Conservation (phyloP, 495 filamentous ascomycete species). For the Rostrohypoxylon terebratum region DNA sequence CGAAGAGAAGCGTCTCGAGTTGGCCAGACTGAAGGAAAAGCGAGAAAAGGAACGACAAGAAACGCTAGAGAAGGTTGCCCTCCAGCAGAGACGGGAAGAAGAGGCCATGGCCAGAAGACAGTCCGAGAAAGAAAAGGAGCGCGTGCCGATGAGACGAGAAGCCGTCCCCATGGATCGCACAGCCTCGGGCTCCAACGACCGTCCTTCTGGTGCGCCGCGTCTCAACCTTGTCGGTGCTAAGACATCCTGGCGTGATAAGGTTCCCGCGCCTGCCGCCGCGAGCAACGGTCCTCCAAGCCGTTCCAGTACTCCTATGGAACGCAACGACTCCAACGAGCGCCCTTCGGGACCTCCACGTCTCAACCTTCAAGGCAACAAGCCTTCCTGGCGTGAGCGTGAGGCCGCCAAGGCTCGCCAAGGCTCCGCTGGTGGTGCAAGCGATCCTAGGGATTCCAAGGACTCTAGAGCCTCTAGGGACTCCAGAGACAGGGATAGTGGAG, state of each 20-base stretch:
- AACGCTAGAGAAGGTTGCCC: slow-evolving; percentile 59
- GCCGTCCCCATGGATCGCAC: slow-evolving; percentile 48
- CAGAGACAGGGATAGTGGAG: slow-evolving; percentile 45
- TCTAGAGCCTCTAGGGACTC: neutral
- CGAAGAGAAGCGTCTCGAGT: slow-evolving; percentile 69
- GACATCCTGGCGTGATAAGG: slow-evolving; percentile 57
- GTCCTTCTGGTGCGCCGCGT: slow-evolving; percentile 50
- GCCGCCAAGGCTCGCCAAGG: slow-evolving; percentile 68
- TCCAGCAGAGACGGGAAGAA: slow-evolving; percentile 64
- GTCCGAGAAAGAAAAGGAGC: slow-evolving; percentile 58
- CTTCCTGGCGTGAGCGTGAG: slow-evolving; percentile 87
- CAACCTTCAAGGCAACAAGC: slow-evolving; percentile 70
- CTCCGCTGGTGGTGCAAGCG: slow-evolving; percentile 14
- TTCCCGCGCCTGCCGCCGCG: slow-evolving; percentile 19
- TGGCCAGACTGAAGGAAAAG: slow-evolving; percentile 81
- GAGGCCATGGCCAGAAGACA: slow-evolving; percentile 65
- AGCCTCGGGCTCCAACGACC: slow-evolving; percentile 55
- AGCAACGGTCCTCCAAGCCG: slow-evolving; percentile 45
- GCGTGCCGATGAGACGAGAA: slow-evolving; percentile 52
- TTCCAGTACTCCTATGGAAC: slow-evolving; percentile 53
- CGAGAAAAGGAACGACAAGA: slow-evolving; percentile 85
- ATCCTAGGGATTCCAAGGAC: neutral
- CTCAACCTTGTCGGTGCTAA: slow-evolving; percentile 45
- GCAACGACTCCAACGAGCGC: slow-evolving; percentile 67
- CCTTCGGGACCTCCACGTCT: slow-evolving; percentile 73